Evolutionary conservation across 2,329 filamentous ascomycete species (phyloP).

Genomic region (Sporothrix phasma): DNA sequence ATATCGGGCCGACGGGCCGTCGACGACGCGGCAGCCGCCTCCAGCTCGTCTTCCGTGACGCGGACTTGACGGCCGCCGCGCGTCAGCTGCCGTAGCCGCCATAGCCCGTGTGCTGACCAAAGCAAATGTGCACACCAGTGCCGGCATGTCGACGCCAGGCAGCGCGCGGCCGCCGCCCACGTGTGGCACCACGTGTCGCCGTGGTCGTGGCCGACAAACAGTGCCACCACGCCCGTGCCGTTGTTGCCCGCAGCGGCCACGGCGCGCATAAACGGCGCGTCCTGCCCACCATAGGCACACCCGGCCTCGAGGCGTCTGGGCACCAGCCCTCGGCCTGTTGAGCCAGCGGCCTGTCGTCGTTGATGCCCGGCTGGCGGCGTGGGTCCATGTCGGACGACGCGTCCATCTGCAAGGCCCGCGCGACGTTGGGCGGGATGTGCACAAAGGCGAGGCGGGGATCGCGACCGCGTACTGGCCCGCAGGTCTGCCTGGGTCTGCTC

Average conservation of each 20-base stretch:
- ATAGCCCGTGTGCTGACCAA: slow-evolving; percentile 58
- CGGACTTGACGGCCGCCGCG: slow-evolving; percentile 37
- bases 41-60: slow-evolving; percentile 20
- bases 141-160: slow-evolving; percentile 23
- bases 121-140: slow-evolving; percentile 31
- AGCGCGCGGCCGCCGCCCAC: slow-evolving; percentile 23
- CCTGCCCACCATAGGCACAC: slow-evolving; percentile 33
- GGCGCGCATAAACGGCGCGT: slow-evolving; percentile 47
- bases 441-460: slow-evolving; percentile 41
- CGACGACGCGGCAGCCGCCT: not conserved
- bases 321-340: slow-evolving; percentile 29
- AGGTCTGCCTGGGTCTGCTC: slow-evolving; percentile 27
- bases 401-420: slow-evolving; percentile 22
- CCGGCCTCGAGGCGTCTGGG: slow-evolving; percentile 20
- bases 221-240: slow-evolving; percentile 38
- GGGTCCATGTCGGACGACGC: slow-evolving; percentile 21
- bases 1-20: slow-evolving; percentile 22
- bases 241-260: slow-evolving; percentile 38
- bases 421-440: slow-evolving; percentile 35
- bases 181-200: slow-evolving; percentile 41
- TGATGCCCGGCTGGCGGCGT: slow-evolving; percentile 26
- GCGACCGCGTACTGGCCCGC: slow-evolving; percentile 18
- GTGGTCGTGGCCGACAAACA: slow-evolving; percentile 54
- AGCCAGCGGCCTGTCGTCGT: slow-evolving; percentile 25
- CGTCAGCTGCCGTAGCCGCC: slow-evolving; percentile 57